Conservation (phyloP, 345 rosid genomes). For the Mercurialis annua region DNA sequence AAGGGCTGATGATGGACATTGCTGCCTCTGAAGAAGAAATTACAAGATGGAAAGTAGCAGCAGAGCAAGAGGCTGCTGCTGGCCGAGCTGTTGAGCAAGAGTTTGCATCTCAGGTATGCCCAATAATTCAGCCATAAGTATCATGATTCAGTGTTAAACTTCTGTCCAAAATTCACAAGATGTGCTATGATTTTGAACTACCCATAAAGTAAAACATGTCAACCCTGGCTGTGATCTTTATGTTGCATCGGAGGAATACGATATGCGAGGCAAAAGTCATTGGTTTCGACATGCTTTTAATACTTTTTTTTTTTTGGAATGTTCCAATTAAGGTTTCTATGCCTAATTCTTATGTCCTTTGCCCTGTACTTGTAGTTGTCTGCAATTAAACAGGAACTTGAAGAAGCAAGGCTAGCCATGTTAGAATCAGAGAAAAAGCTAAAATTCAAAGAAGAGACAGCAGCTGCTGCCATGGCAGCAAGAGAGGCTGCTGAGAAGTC, state of each 20-base stretch:
- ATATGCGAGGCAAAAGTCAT: background rate
- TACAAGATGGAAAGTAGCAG: conserved; percentile 96
- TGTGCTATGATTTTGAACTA: background rate
- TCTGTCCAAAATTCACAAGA: background rate
- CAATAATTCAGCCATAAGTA: background rate
- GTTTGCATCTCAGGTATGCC: conserved; percentile 60
- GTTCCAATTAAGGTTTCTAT: background rate
- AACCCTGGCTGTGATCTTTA: background rate
- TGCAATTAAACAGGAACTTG: conserved; percentile 69
- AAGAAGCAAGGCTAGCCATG: conserved; percentile 74
- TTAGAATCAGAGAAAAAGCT: conserved; percentile 83
- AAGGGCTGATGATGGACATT: conserved; percentile 96
- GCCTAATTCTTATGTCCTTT: conserved; percentile 7
- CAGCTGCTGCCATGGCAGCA: conserved; percentile 94
- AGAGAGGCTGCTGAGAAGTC: conserved; percentile 99
- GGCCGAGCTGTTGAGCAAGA: conserved; percentile 93
- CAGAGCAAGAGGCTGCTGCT: conserved; percentile 98
- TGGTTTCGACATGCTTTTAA: background rate
- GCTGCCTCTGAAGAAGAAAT: conserved; percentile 99
- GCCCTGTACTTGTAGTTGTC: conserved; percentile 46
- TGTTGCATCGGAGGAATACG: background rate
- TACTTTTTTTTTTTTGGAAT: background rate
- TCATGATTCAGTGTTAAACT: background rate
- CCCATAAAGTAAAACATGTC: conserved; percentile 1
- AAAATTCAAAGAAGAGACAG: conserved; percentile 93